A percentile compares a stretch with the other conserved stretches of the same genome.
Conservation (phyloP, 768 basidiomycete species). For the Lactarius indigo region DNA sequence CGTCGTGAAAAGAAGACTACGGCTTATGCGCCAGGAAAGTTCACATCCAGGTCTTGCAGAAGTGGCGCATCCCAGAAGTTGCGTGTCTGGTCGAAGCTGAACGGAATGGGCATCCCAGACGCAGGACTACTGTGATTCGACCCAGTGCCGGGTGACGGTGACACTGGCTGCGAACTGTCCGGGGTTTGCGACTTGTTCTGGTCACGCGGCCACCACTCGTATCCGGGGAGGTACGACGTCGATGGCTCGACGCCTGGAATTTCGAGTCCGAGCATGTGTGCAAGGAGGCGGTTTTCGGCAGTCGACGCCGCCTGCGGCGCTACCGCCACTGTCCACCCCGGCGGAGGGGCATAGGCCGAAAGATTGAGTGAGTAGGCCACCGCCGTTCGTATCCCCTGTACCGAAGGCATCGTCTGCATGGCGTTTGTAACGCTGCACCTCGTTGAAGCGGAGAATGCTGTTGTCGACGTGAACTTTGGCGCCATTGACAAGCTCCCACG, state of each 20-base stretch:
- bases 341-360: not conserved
- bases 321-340: not conserved
- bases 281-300: constrained; percentile 21
- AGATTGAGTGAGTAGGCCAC: not conserved
- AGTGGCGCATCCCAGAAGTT: constrained; percentile 23
- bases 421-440: constrained; percentile 18
- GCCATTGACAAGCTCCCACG: constrained; percentile 26
- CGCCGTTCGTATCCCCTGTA: not conserved
- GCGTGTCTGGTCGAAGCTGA: constrained; percentile 24
- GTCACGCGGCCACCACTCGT: constrained; percentile 26
- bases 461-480: constrained; percentile 26
- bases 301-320: constrained; percentile 1
- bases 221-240: constrained; percentile 16
- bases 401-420: constrained; percentile 25
- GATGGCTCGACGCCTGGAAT: constrained; percentile 17
- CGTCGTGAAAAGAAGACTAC: not conserved
- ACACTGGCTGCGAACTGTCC: constrained; percentile 10
- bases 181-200: constrained; percentile 12
- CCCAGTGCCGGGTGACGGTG: constrained; percentile 21
- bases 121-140: constrained; percentile 25
- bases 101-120: constrained; percentile 24
- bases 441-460: constrained; percentile 10
- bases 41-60: constrained; percentile 10
- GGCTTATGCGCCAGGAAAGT: constrained; percentile 6
- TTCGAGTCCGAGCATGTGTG: constrained; percentile 26